These are phyloP conservation scores for Colletotrichum graminicola DNA, from an alignment of 2,329 filamentous ascomycete species.

Conservation along the genomic window DNA sequence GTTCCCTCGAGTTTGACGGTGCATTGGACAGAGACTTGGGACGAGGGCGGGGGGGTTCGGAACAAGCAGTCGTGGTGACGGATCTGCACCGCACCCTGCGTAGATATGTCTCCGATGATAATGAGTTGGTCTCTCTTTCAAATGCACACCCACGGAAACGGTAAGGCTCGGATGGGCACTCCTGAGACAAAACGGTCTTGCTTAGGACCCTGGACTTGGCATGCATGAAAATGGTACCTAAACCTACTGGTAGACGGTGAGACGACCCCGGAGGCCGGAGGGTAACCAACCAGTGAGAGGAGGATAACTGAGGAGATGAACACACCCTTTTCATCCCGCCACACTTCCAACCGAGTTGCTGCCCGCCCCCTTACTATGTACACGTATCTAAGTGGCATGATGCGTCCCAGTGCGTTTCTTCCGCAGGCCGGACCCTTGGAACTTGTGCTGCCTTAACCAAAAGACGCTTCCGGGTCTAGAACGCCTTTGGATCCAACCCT, in stretches of 20 bases:
- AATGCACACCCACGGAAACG: background rate
- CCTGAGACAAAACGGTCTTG: background rate
- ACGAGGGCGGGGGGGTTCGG: too few relatives aligned
- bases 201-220: constrained; percentile 15
- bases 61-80: background rate
- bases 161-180: background rate
- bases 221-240: background rate
- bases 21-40: too few relatives aligned
- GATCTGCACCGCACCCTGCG: background rate
- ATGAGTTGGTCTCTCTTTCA: background rate
- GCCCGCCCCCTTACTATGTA: background rate
- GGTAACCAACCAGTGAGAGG: background rate
- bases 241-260: background rate
- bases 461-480: constrained; percentile 9
- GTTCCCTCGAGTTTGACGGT: too few relatives aligned
- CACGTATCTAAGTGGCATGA: background rate
- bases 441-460: background rate
- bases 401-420: background rate
- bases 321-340: background rate
- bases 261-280: background rate
- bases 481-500: background rate
- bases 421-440: background rate
- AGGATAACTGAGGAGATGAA: background rate
- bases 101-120: background rate
- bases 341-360: background rate